Evolutionary conservation across 78 protist genomes (phyloP).

Genomic region (Isochrysis galbana): DNA sequence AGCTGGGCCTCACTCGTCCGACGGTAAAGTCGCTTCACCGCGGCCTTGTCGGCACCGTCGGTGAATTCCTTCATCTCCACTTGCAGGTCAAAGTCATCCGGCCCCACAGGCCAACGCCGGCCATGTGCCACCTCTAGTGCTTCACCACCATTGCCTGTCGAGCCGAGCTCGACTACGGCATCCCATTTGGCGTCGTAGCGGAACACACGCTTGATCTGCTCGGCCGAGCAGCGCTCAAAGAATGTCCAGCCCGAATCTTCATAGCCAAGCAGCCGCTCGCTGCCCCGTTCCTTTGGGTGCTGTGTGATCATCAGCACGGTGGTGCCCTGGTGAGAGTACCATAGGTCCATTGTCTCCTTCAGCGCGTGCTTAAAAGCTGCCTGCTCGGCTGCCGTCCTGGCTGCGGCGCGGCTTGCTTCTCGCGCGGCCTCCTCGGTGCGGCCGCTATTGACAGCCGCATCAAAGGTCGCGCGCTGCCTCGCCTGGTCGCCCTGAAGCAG

Average conservation of each 20-base stretch:
- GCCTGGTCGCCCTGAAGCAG: not conserved
- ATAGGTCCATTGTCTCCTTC: not conserved
- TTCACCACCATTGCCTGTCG: not conserved
- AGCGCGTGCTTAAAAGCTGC: not conserved
- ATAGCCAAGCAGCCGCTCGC: not conserved
- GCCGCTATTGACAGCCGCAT: not conserved
- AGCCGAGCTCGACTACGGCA: not conserved
- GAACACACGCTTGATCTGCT: not conserved
- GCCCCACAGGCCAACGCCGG: not conserved
- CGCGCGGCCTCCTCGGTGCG: not conserved
- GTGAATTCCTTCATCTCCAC: not conserved
- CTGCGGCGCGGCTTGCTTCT: too few species aligned
- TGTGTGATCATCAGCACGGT: not conserved
- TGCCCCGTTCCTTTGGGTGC: not conserved
- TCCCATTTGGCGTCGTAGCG: not conserved
- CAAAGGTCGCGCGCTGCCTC: not conserved
- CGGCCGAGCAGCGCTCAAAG: not conserved
- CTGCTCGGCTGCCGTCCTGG: not conserved
- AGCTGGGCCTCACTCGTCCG: not conserved
- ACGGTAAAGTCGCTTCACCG: not conserved
- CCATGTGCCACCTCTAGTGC: not conserved
- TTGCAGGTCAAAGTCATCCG: not conserved
- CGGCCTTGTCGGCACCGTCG: not conserved
- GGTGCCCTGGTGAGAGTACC: not conserved
- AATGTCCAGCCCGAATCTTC: not conserved